phyloP scores from a whole-genome alignment of 441 rosid species.

The Erodium moschatum region DNA sequence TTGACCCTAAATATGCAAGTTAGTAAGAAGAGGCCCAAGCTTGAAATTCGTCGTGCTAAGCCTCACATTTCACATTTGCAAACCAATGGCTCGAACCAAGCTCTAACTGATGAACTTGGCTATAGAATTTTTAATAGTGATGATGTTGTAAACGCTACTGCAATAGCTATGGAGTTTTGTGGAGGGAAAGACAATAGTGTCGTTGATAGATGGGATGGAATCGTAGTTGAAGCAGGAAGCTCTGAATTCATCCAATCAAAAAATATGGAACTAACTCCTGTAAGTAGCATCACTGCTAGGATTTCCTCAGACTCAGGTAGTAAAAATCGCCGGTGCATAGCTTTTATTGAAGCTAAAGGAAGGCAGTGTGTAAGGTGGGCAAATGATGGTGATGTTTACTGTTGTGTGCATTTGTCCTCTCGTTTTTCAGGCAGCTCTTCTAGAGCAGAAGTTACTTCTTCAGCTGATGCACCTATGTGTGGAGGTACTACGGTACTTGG shows the following conservation, averaged over 20 bases:
- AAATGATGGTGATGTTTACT: conserved; percentile 89
- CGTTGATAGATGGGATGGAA: conserved; percentile 58
- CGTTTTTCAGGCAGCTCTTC: conserved; percentile 60
- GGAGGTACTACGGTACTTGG: conserved; percentile 97
- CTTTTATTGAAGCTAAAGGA: conserved; percentile 88
- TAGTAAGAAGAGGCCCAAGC: conserved; percentile 77
- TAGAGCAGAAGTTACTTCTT: conserved; percentile 45
- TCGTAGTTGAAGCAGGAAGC: conserved; percentile 55
- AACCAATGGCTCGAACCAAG: conserved; percentile 34
- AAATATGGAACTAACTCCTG: conserved; percentile 34
- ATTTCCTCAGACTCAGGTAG: conserved; percentile 44
- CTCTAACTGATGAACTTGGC: conserved; percentile 43
- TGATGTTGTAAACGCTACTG: conserved; percentile 33
- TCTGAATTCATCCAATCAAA: conserved; percentile 30
- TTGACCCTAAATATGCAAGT: conserved; percentile 43
- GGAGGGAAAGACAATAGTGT: conserved; percentile 33
- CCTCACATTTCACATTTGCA: conserved; percentile 50
- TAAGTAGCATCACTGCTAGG: conserved; percentile 31
- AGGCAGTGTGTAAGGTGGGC: conserved; percentile 98
- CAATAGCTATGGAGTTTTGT: conserved; percentile 27
- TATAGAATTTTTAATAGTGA: conserved; percentile 46
- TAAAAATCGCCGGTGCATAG: conserved; percentile 71
- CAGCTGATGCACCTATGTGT: conserved; percentile 60
- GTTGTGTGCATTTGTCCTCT: conserved; percentile 95
- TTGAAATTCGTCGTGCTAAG: conserved; percentile 92